phyloP scores from a whole-genome alignment of 2,329 filamentous ascomycete species.

The Cercospora berteroae region DNA sequence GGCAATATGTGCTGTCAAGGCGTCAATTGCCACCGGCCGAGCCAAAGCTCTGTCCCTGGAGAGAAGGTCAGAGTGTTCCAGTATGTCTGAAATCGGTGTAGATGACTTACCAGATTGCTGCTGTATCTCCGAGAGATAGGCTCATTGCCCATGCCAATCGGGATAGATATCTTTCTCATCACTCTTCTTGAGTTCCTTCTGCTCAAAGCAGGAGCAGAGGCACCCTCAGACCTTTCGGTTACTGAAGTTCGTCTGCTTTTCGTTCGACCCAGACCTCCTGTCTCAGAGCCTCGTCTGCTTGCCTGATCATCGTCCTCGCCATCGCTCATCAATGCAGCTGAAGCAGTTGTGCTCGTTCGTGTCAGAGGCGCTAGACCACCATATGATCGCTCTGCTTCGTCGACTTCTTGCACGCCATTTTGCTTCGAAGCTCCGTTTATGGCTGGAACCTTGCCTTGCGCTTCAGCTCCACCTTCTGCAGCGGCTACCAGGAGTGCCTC shows the following conservation, averaged over 20 bases:
- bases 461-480: conserved; percentile 29
- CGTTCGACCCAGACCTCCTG: conserved; percentile 15
- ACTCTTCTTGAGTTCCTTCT: conserved; percentile 35
- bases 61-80: not conserved
- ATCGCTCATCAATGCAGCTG: conserved; percentile 27
- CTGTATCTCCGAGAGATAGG: conserved; percentile 47
- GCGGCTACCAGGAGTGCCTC: conserved; percentile 18
- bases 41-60: not conserved
- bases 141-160: conserved; percentile 45
- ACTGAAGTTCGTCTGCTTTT: conserved; percentile 21
- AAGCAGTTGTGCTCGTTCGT: conserved; percentile 34
- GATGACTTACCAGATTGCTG: conserved; percentile 41
- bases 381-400: conserved; percentile 36
- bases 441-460: conserved; percentile 13
- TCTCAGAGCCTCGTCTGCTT: conserved; percentile 6
- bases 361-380: conserved; percentile 38
- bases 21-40: not conserved
- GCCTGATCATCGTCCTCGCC: conserved; percentile 29
- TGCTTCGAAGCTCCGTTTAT: not conserved
- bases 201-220: conserved; percentile 18
- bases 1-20: not conserved
- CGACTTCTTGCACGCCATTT: conserved; percentile 33
- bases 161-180: conserved; percentile 43
- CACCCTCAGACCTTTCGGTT: conserved; percentile 4
- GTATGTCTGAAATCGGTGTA: too few relatives aligned